A percentile compares a stretch with the other conserved stretches of the same genome.
Evolutionary conservation across 441 rosid genomes (phyloP).

Genomic region (Pelargonium exstipulatum): DNA sequence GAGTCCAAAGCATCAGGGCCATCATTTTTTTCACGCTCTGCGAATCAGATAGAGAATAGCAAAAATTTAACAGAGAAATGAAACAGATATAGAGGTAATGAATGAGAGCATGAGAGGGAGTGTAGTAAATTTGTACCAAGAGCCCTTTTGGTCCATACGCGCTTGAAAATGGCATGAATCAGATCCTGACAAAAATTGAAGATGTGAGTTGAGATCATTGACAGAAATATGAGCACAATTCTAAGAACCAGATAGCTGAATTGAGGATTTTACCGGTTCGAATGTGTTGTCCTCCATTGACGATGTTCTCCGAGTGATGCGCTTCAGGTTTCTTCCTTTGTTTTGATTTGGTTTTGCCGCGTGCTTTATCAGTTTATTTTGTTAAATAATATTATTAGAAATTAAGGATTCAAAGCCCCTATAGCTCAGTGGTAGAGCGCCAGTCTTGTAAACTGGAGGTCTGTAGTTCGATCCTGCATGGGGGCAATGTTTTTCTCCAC

Average conservation of each 20-base stretch:
- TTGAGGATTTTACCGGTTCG: neutral
- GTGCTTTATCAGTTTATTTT: no score
- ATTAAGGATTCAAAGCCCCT: no score
- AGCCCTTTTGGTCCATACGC: slow-evolving; percentile 56
- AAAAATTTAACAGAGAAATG: neutral
- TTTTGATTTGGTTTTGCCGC: neutral
- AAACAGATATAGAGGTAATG: neutral
- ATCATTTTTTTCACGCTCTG: slow-evolving; percentile 62
- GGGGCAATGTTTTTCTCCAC: no score
- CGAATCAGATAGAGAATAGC: slow-evolving; percentile 5
- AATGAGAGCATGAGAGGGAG: neutral
- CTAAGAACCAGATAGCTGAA: neutral
- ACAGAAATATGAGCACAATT: no score
- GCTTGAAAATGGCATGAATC: slow-evolving; percentile 79
- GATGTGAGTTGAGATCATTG: neutral
- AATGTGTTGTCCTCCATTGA: slow-evolving; percentile 1
- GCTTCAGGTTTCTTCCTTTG: neutral
- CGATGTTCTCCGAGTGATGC: neutral
- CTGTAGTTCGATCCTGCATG: no score
- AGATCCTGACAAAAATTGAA: slow-evolving; percentile 40
- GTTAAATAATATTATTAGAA: no score
- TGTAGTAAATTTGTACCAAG: slow-evolving; percentile 35
- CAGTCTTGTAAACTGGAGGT: no score
- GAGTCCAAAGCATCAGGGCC: slow-evolving; percentile 43
- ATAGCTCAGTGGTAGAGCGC: no score